phyloP scores from a whole-genome alignment of 768 basidiomycete genomes.

The Leccinum uliginosum region DNA sequence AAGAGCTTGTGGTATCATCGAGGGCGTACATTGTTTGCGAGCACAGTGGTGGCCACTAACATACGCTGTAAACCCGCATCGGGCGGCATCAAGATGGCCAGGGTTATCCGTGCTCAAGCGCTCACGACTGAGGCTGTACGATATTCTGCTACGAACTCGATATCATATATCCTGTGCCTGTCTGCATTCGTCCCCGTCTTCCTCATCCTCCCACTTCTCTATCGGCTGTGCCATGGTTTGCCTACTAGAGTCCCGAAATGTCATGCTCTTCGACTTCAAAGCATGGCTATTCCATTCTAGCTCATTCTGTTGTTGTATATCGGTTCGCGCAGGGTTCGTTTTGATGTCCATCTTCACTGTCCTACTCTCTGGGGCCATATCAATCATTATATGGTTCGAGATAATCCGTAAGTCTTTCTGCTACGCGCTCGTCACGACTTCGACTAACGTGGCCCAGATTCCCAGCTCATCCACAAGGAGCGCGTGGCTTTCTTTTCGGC shows the following conservation, averaged over 20 bases:
- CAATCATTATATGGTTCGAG: slow-evolving; percentile 59
- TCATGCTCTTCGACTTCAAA: slow-evolving; percentile 42
- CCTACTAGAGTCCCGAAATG: not conserved
- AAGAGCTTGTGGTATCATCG: too few relatives aligned
- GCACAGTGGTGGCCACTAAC: too few relatives aligned
- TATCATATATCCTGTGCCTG: not conserved
- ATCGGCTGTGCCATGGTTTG: not conserved
- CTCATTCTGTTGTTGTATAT: slow-evolving; percentile 60
- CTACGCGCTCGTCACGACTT: not conserved
- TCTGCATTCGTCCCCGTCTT: not conserved
- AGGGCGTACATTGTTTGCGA: too few relatives aligned
- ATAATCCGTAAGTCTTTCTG: slow-evolving; percentile 44
- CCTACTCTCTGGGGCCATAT: slow-evolving; percentile 49
- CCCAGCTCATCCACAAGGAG: slow-evolving; percentile 27
- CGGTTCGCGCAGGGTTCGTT: slow-evolving; percentile 58
- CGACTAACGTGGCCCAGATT: slow-evolving; percentile 26
- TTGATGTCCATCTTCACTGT: slow-evolving; percentile 51
- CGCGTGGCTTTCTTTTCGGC: slow-evolving; percentile 43
- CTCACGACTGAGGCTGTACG: slow-evolving; percentile 1
- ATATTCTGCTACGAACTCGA: not conserved
- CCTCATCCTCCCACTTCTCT: not conserved
- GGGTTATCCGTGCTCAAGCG: not conserved
- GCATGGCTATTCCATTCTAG: slow-evolving; percentile 46
- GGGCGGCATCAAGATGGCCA: slow-evolving; percentile 3
- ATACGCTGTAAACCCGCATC: slow-evolving; percentile 1